Evolutionary conservation across 495 filamentous ascomycete genomes (phyloP), one percentile per base, ranked within the genome.

Genomic region (Thermochaetoides thermophila): DNA sequence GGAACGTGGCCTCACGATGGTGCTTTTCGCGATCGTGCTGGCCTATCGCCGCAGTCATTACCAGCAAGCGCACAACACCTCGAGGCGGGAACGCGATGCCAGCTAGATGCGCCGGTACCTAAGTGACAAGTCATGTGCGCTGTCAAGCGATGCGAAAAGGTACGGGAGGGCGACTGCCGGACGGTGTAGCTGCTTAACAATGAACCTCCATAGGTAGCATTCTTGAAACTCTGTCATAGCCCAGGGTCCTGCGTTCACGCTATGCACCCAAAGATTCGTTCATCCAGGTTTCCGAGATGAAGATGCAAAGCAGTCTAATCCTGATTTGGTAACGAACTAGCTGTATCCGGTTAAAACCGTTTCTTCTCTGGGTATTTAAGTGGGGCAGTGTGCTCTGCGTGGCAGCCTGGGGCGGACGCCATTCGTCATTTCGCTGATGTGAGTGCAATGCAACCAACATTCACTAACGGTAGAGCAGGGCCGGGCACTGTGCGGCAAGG

Each of bases 21-120:
- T n/a, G n/a, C n/a, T n/a, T n/a, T n/a, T n/a, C n/a, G n/a, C n/a
- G n/a, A n/a, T n/a, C n/a, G n/a, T n/a, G n/a, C n/a, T n/a, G n/a
- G n/a, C n/a, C n/a, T n/a, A n/a, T n/a, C n/a, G n/a, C n/a, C n/a
- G n/a, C n/a, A n/a, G n/a, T n/a, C n/a, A n/a, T n/a, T n/a, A n/a
- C n/a, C n/a, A n/a, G n/a, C n/a, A n/a, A n/a, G n/a, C n/a, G n/a
- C n/a, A n/a, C n/a, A n/a, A n/a, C n/a, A n/a, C n/a, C n/a, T n/a
- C n/a, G n/a, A n/a, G n/a, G n/a, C n/a, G n/a, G n/a, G n/a, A n/a
- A n/a, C n/a, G n/a, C n/a, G n/a, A n/a, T n/a, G n/a, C 25, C 25
- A 19, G 29, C 27, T 21, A 35, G 44, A 47, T 50, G 50, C 50
- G 50, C 17, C 30, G 34, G 37, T 53, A 53, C 50, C 50, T 47